Conservation (phyloP, 208 protist species). For the Acanthamoeba castellanii region DNA sequence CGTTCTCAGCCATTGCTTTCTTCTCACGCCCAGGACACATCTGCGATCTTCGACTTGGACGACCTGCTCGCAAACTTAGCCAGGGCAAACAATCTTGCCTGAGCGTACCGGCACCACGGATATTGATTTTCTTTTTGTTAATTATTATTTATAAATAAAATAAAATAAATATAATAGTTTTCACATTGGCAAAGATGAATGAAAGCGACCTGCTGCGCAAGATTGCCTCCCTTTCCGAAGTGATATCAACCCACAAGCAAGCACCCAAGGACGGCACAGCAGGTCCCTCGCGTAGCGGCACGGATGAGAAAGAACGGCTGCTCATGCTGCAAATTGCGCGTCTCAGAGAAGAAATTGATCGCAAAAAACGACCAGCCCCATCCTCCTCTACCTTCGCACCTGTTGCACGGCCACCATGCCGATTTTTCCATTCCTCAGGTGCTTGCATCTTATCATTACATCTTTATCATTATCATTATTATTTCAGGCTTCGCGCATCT, state of each 20-base stretch:
- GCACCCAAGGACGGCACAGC: no score
- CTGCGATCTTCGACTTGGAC: conserved; percentile 9
- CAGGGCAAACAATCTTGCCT: background rate
- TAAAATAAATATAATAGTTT: no score
- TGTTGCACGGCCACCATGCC: background rate
- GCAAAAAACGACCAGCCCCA: background rate
- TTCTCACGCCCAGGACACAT: background rate
- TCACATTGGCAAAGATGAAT: background rate
- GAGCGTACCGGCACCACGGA: background rate
- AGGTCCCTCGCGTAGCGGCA: background rate
- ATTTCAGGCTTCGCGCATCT: background rate
- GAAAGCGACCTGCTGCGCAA: background rate
- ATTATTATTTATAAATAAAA: background rate
- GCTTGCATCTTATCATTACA: background rate
- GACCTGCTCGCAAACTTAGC: background rate
- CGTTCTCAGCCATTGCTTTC: background rate
- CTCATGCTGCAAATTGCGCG: conserved; percentile 20
- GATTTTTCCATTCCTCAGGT: background rate
- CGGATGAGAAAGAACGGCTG: background rate
- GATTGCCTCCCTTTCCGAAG: background rate
- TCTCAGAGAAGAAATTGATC: background rate
- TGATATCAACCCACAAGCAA: background rate
- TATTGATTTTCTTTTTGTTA: no score
- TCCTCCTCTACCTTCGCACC: background rate
- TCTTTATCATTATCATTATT: background rate